Evolutionary conservation across 1,139 yeast species (phyloP).

Genomic region (Pichia sp.): DNA sequence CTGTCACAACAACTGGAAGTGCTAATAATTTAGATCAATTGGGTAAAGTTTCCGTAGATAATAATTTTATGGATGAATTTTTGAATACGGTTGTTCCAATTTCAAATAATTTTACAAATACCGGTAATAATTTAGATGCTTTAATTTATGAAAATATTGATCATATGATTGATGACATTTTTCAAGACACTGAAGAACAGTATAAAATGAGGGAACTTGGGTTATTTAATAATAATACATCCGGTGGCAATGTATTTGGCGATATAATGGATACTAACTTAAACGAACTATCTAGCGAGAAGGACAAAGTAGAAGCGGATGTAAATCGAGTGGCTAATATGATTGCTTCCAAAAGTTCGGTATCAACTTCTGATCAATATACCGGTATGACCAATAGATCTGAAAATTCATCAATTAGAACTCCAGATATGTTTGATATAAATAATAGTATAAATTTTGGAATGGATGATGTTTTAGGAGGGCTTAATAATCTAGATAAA

Average conservation of each 20-base stretch:
- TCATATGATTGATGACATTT: slow-evolving; percentile 16
- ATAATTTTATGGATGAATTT: slow-evolving; percentile 7
- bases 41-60: too few relatives aligned
- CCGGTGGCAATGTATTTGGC: background rate
- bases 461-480: too few relatives aligned
- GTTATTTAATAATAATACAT: slow-evolving; percentile 7
- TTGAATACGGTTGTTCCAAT: slow-evolving; percentile 6
- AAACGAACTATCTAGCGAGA: background rate
- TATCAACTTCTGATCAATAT: too few relatives aligned
- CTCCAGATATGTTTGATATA: too few relatives aligned
- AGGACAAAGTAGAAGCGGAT: background rate
- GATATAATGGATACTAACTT: background rate
- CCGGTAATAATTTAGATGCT: slow-evolving; percentile 6
- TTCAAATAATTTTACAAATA: slow-evolving; percentile 1
- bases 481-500: too few relatives aligned
- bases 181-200: slow-evolving; percentile 4
- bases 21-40: background rate
- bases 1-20: background rate
- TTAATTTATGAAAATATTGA: slow-evolving; percentile 15
- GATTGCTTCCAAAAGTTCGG: too few relatives aligned
- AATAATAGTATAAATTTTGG: too few relatives aligned
- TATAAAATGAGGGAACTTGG: slow-evolving; percentile 7
- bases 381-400: too few relatives aligned
- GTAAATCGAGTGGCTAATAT: too few relatives aligned
- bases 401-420: too few relatives aligned